Evolutionary conservation across 345 rosid species (phyloP).

Genomic region (Camelina sativa): DNA sequence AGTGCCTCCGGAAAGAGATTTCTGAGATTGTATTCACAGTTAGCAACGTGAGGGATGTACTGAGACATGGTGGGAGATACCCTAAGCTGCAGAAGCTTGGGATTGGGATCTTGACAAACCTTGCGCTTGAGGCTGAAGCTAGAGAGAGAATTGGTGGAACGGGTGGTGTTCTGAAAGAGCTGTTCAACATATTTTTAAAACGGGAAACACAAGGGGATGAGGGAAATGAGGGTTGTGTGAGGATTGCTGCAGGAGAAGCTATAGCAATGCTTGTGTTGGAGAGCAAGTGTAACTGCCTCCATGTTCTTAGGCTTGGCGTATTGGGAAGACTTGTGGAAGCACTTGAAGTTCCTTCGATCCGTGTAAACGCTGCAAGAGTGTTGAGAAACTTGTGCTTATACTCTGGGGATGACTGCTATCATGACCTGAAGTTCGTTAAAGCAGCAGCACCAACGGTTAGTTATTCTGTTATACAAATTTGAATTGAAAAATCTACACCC

Average conservation of each 20-base stretch:
- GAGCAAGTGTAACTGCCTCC: slow-evolving; percentile 69
- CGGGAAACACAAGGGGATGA: slow-evolving; percentile 41
- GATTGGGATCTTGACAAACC: slow-evolving; percentile 71
- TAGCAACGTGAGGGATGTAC: slow-evolving; percentile 76
- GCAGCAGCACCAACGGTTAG: slow-evolving; percentile 75
- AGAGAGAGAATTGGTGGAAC: slow-evolving; percentile 85
- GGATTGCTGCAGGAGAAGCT: slow-evolving; percentile 87
- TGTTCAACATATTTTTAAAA: slow-evolving; percentile 72
- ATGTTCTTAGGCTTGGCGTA: slow-evolving; percentile 62
- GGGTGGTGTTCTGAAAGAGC: slow-evolving; percentile 78
- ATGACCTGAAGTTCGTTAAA: slow-evolving; percentile 56
- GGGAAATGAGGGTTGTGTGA: slow-evolving; percentile 51
- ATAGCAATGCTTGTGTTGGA: slow-evolving; percentile 84
- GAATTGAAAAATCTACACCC: background rate
- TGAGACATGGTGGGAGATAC: slow-evolving; percentile 67
- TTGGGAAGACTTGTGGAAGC: slow-evolving; percentile 59
- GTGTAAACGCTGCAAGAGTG: slow-evolving; percentile 78
- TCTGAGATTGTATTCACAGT: slow-evolving; percentile 90
- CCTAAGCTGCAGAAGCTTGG: slow-evolving; percentile 72
- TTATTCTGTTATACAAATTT: slow-evolving; percentile 8
- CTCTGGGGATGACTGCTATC: slow-evolving; percentile 55
- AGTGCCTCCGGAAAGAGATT: slow-evolving; percentile 73
- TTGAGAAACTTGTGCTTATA: slow-evolving; percentile 70
- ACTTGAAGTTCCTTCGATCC: slow-evolving; percentile 57
- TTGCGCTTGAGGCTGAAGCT: slow-evolving; percentile 76